Base-by-base conservation (phyloP, 495 filamentous ascomycete genomes). In the Xylaria curta region DNA sequence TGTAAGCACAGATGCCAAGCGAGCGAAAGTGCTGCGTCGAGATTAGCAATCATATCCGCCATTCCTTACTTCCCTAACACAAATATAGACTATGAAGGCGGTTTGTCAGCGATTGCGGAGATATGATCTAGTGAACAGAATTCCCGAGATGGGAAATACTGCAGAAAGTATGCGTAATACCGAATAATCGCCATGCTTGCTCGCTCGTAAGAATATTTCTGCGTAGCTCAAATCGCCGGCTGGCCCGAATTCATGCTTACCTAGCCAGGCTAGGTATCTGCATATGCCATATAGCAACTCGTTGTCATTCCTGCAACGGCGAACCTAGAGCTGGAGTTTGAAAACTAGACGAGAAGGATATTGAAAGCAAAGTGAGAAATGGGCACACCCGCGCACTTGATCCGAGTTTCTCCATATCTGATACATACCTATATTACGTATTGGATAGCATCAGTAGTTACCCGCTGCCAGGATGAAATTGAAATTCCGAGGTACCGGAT, bases 21-120 rank as follows among this genome's bases (percentile, higher is more conserved):
- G 19, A 36, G 19, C 24, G 33, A 24, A 33, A 28, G 38, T 19
- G 7, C 44, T 15, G 38, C 17, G 40, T 47, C 40, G 19, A 60
- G 49, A 69, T 69, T 69, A 69, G 66, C 66, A 69, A 69, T 69
- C 40, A 8, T 31, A 44, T 68, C 51, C 2, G 38, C 66, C 33
- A 40, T 61, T 59, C 26, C 36, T 69, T 26, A 26, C 66, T 40
- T 69, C 38, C 1, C 21, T 63, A 10, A 19, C 21, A 31, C 54
- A 56, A 60, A 36, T 36, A 46, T 2, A 69, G 31, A 19, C 13
- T 8, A n/a, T 9, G 66, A 46, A 59, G 9, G 15, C 31, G 31
- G 66, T 58, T 68, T 68, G 66, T 68, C 66, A 58, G 66, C 51
- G 46, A 44, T 31, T 47, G 40, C 66, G 53, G 53, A 46, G 28